These are phyloP conservation scores for Echium plantagineum DNA, from an alignment of 257 asterid species.

Conservation along the genomic window DNA sequence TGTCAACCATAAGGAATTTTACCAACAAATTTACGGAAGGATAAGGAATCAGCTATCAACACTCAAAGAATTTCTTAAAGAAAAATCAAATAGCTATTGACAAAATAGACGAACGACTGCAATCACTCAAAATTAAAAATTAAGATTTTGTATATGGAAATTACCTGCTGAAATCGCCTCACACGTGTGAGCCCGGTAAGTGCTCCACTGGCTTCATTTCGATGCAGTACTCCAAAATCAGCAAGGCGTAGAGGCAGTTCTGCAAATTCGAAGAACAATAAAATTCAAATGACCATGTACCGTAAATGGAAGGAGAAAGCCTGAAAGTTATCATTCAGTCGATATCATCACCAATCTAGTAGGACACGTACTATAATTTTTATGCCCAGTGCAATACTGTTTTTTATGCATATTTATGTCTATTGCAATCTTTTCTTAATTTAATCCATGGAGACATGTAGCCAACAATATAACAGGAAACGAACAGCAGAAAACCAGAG, in stretches of 20 bases:
- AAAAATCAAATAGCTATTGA: neutral
- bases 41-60: neutral
- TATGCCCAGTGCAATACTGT: neutral
- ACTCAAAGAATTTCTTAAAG: too few relatives aligned
- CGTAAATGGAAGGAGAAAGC: neutral
- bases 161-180: slow-evolving; percentile 98
- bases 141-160: neutral
- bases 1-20: slow-evolving; percentile 18
- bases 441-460: neutral
- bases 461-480: neutral
- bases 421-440: neutral
- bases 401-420: neutral
- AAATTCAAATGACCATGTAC: too few relatives aligned
- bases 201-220: slow-evolving; percentile 98
- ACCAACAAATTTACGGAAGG: neutral
- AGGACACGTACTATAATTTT: neutral
- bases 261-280: slow-evolving; percentile 20
- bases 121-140: neutral
- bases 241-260: slow-evolving; percentile 96
- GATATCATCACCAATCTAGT: neutral
- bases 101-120: neutral
- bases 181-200: slow-evolving; percentile 97
- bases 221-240: slow-evolving; percentile 94
- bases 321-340: neutral
- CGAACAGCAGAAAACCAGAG: neutral